A percentile compares a stretch with the other conserved stretches of the same genome.
phyloP scores from a whole-genome alignment of 2,329 filamentous ascomycete genomes.

The Diaporthe aspalathi region DNA sequence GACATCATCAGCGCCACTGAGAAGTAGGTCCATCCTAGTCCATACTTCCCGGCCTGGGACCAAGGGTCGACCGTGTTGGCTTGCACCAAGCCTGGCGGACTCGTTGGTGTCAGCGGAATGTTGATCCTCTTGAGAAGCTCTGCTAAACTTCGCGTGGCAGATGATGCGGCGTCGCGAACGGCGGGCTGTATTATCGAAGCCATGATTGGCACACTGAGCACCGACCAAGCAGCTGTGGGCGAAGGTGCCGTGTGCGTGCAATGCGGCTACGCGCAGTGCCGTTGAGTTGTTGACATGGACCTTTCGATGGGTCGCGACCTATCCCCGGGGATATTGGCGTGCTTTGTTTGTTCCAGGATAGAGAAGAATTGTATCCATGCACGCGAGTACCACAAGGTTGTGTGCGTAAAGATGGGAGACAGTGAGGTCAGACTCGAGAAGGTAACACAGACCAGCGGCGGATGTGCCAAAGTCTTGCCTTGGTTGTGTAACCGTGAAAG shows the following conservation, averaged over 20 bases:
- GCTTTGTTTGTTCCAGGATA: background rate
- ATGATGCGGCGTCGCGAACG: conserved; percentile 49
- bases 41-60: conserved; percentile 86
- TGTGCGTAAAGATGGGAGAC: background rate
- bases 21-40: conserved; percentile 88
- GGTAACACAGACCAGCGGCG: background rate
- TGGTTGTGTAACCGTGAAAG: background rate
- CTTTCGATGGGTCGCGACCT: background rate
- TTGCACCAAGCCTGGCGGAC: conserved; percentile 70
- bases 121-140: conserved; percentile 65
- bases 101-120: conserved; percentile 70
- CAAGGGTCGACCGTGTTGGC: conserved; percentile 80
- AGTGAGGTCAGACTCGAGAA: background rate
- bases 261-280: conserved; percentile 37
- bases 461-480: background rate
- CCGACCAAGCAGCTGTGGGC: conserved; percentile 38
- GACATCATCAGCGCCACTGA: conserved; percentile 76
- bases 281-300: conserved; percentile 31
- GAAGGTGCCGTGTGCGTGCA: background rate
- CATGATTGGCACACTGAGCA: conserved; percentile 50
- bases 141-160: conserved; percentile 50
- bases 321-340: background rate
- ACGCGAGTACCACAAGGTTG: background rate
- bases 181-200: conserved; percentile 50
- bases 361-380: conserved; percentile 10